Evolutionary conservation across 2,329 filamentous ascomycete genomes (phyloP).

Genomic region (Colletotrichum sp.): DNA sequence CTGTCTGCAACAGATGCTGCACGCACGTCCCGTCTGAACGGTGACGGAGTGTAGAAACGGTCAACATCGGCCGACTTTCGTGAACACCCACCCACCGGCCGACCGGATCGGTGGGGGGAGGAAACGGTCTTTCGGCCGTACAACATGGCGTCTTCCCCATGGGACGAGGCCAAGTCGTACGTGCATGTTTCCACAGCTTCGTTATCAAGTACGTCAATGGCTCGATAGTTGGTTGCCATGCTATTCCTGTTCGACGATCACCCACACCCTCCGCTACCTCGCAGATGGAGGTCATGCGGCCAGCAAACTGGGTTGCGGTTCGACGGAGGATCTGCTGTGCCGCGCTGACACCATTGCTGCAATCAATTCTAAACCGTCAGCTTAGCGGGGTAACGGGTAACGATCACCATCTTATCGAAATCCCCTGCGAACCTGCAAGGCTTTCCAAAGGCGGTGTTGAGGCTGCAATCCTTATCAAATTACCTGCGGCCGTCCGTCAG

Average conservation of each 20-base stretch:
- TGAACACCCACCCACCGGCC: neutral
- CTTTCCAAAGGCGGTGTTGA: neutral
- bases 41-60: neutral
- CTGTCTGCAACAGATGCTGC: conserved; percentile 2
- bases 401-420: conserved; percentile 1
- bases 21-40: conserved; percentile 11
- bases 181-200: neutral
- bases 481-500: neutral
- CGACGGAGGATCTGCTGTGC: conserved; percentile 8
- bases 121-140: neutral
- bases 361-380: conserved; percentile 14
- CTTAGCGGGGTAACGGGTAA: neutral
- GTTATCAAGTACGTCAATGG: conserved; percentile 3
- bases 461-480: neutral
- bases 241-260: neutral
- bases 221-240: neutral
- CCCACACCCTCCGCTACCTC: conserved; percentile 1
- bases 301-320: neutral
- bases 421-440: neutral
- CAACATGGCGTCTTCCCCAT: neutral
- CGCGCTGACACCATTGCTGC: neutral
- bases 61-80: neutral
- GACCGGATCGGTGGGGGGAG: conserved; percentile 3
- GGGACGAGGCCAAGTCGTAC: conserved; percentile 2
- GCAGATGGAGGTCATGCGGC: conserved; percentile 8